Evolutionary conservation across 768 basidiomycete genomes (phyloP).

Genomic region (Mycena crocata): DNA sequence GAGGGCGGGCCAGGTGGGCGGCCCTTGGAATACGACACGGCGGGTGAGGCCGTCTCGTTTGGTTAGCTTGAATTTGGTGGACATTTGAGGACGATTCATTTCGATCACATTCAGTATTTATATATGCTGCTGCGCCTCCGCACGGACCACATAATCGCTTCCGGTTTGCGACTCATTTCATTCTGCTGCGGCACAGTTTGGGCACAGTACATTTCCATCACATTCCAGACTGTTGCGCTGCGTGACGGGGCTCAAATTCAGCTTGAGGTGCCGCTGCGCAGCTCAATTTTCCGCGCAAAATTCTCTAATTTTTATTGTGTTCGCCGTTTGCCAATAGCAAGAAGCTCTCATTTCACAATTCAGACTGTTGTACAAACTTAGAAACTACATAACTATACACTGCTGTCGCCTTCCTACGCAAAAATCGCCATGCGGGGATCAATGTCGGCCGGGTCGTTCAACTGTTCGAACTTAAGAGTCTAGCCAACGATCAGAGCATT

Average conservation of each 20-base stretch:
- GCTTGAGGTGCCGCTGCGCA: not conserved
- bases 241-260: too few species aligned
- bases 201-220: slow-evolving; percentile 13
- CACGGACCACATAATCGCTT: slow-evolving; percentile 26
- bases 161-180: slow-evolving; percentile 4
- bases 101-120: slow-evolving; percentile 7
- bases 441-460: slow-evolving; percentile 79
- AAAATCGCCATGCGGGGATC: slow-evolving; percentile 77
- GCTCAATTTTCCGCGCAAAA: too few species aligned
- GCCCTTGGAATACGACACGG: slow-evolving; percentile 61
- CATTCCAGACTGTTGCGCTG: slow-evolving; percentile 25
- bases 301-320: too few species aligned
- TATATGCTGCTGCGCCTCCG: slow-evolving; percentile 17
- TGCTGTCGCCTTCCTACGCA: slow-evolving; percentile 54
- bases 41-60: slow-evolving; percentile 69
- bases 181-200: slow-evolving; percentile 24
- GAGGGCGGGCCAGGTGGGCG: slow-evolving; percentile 69
- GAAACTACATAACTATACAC: slow-evolving; percentile 25
- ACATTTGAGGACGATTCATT: slow-evolving; percentile 50
- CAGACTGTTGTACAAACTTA: slow-evolving; percentile 3
- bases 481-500: slow-evolving; percentile 17
- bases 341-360: too few species aligned
- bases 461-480: slow-evolving; percentile 46
- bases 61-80: slow-evolving; percentile 74
- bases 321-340: too few species aligned